These are phyloP conservation scores for Mycena olivaceomarginata DNA, from an alignment of 768 basidiomycete genomes.

Conservation along the genomic window DNA sequence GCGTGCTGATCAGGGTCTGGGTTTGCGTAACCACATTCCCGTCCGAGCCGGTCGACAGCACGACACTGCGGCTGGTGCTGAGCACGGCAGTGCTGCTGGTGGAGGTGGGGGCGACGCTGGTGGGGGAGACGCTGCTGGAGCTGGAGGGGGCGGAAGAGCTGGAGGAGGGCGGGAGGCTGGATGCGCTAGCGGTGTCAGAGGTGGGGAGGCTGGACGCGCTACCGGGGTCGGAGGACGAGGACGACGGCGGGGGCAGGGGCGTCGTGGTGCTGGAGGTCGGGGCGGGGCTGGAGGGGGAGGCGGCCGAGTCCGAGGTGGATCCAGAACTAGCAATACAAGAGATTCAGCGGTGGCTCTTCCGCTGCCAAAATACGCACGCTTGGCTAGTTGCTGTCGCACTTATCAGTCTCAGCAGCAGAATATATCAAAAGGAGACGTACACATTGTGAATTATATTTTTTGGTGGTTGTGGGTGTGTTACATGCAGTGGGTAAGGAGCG, in stretches of 20 bases:
- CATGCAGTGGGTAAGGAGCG: constrained; percentile 42
- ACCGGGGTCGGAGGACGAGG: background rate
- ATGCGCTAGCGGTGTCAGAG: background rate
- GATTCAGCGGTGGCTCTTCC: too few relatives aligned
- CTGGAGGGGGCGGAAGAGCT: too few relatives aligned
- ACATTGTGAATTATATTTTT: constrained; percentile 17
- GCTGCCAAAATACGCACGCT: background rate
- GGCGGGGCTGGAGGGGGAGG: background rate
- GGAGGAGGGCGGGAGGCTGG: too few relatives aligned
- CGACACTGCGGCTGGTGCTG: background rate
- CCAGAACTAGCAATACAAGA: background rate
- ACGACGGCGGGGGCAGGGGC: background rate
- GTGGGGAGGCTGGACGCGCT: background rate
- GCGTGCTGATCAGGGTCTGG: constrained; percentile 12
- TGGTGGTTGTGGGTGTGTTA: constrained; percentile 19
- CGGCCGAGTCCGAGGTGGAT: background rate
- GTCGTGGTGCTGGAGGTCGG: too few relatives aligned
- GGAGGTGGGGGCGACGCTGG: background rate
- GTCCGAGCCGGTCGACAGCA: background rate
- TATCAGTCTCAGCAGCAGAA: background rate
- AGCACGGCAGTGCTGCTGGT: background rate
- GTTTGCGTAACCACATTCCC: constrained; percentile 24
- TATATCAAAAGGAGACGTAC: background rate
- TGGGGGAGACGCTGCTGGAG: too few relatives aligned
- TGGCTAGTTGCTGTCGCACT: background rate